Evolutionary conservation across 192 early-diverging fungal species (phyloP), one percentile per base, ranked within the genome.

Genomic region (Rhizophagus prolifer): DNA sequence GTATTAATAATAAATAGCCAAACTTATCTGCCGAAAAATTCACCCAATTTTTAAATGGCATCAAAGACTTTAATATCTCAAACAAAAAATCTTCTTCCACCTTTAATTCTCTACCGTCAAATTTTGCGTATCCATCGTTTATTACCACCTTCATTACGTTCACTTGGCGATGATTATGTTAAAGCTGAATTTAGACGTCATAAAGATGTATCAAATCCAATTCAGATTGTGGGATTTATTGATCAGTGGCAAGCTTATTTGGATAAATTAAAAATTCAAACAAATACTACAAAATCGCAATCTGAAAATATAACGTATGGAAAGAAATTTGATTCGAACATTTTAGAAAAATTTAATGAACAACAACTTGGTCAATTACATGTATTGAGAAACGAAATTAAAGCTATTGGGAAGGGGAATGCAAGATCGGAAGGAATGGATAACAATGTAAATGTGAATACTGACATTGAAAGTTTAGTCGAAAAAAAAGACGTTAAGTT

Each of bases 91-190:
- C 77, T 89, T 28, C 74, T 83, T 72, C 85, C 88, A 23, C 88
- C 88, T 30, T 50, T 89, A 63, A 67, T 74, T 19, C 83, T 89
- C 36, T 89, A 89, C 72, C 83, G 84, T 9, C 80, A 83, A 61
- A 88, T 89, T 78, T 82, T 89, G 21, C 80, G 86, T 9, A 75
- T 74, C 2, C 88, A 89, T 72, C 80, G 88, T 3, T 31, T 34
- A 2, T 61, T 89, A 9, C 88, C 88, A 23, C 72, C 81, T 16
- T 78, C 84, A 54, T 82, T 86, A 77, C 85, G 88, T 10, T 78
- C 80, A 34, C 67, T 89, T n/a, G 88, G 88, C 12, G 86, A 89
- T 63, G 85, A 85, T 30, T 89, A 89, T 79, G 88, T 89, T 70
- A 89, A 88, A 77, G 77, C 88, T 9, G 88, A 89, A 66, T 89